Conservation (phyloP, 495 filamentous ascomycete species). For the Penicillium salamii region DNA sequence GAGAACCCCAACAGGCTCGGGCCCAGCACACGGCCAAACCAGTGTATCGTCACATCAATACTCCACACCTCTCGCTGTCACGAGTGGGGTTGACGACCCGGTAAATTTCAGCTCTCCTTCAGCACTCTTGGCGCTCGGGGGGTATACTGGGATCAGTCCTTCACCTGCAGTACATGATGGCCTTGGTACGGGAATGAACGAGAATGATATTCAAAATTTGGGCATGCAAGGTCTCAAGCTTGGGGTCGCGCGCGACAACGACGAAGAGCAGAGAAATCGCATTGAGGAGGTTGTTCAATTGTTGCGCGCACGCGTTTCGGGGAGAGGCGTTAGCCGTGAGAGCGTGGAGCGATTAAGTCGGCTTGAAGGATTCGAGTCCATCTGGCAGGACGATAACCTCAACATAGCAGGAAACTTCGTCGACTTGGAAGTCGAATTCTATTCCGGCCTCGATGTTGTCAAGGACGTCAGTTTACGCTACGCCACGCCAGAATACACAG, state of each 20-base stretch:
- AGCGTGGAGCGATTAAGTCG: slow-evolving; percentile 74
- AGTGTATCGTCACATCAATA: slow-evolving; percentile 39
- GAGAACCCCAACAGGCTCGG: slow-evolving; percentile 41
- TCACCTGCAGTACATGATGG: slow-evolving; percentile 41
- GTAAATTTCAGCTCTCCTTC: slow-evolving; percentile 47
- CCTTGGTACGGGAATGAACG: slow-evolving; percentile 40
- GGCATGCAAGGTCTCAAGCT: slow-evolving; percentile 43
- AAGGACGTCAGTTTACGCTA: slow-evolving; percentile 46
- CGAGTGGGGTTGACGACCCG: slow-evolving; percentile 37
- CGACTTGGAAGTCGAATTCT: slow-evolving; percentile 51
- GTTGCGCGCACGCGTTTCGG: slow-evolving; percentile 41
- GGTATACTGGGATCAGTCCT: slow-evolving; percentile 43
- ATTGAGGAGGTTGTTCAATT: slow-evolving; percentile 46
- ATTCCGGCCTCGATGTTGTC: slow-evolving; percentile 42
- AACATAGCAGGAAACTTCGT: slow-evolving; percentile 67
- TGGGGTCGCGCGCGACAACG: slow-evolving; percentile 42
- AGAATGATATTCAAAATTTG: slow-evolving; percentile 44
- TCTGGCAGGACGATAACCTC: slow-evolving; percentile 67
- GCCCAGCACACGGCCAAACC: slow-evolving; percentile 24
- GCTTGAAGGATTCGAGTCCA: slow-evolving; percentile 69
- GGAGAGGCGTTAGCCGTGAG: slow-evolving; percentile 67
- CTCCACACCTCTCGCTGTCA: slow-evolving; percentile 39
- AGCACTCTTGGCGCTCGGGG: slow-evolving; percentile 42
- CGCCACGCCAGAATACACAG: slow-evolving; percentile 41
- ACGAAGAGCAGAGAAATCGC: slow-evolving; percentile 53